Conservation (phyloP, 768 basidiomycete genomes). For the Chalciporus piperatus region DNA sequence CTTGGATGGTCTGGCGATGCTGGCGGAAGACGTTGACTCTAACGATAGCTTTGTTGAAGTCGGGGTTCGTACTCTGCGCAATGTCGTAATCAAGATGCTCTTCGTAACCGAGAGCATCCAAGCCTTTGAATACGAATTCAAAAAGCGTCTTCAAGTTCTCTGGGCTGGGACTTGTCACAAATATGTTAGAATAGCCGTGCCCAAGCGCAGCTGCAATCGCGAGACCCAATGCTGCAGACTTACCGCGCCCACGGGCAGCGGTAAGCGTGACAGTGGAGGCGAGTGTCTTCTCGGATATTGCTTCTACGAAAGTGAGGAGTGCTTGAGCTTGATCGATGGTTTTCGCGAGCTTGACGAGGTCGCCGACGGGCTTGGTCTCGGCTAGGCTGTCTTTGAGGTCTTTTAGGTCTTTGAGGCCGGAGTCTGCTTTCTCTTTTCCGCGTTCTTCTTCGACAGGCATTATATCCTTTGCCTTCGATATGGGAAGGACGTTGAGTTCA, state of each 20-base stretch:
- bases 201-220: slow-evolving; percentile 91
- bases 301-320: slow-evolving; percentile 90
- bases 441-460: slow-evolving; percentile 52
- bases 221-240: slow-evolving; percentile 93
- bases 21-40: slow-evolving; percentile 91
- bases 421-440: slow-evolving; percentile 50
- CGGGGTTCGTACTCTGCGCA: slow-evolving; percentile 89
- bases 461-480: slow-evolving; percentile 95
- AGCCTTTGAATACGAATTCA: slow-evolving; percentile 95
- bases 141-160: slow-evolving; percentile 98
- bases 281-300: slow-evolving; percentile 88
- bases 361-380: slow-evolving; percentile 84
- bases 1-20: slow-evolving; percentile 96
- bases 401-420: slow-evolving; percentile 75
- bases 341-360: slow-evolving; percentile 85
- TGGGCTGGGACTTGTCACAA: slow-evolving; percentile 95
- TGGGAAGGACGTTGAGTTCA: slow-evolving; percentile 94
- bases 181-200: slow-evolving; percentile 96
- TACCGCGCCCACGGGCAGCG: slow-evolving; percentile 92
- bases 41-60: slow-evolving; percentile 93
- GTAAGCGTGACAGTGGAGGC: slow-evolving; percentile 95
- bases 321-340: slow-evolving; percentile 96
- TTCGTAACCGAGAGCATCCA: slow-evolving; percentile 93
- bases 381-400: slow-evolving; percentile 75
- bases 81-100: slow-evolving; percentile 99